A percentile compares a stretch with the other conserved stretches of the same genome.
phyloP scores from a whole-genome alignment of 2,329 filamentous ascomycete species.

The Epichloe festucae region DNA sequence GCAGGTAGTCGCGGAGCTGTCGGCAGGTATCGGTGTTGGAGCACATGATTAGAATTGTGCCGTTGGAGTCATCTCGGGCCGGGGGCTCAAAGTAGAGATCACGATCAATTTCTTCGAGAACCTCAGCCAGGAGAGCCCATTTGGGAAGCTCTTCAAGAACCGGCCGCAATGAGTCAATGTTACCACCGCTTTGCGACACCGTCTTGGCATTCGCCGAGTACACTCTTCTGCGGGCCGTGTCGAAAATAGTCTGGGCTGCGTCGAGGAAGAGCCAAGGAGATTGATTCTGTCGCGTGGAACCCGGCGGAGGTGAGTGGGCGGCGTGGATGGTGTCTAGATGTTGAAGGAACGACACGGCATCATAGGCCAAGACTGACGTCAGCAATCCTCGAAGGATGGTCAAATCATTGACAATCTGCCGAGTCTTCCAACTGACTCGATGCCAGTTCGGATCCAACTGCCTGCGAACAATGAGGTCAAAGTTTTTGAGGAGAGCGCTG shows the following conservation, averaged over 20 bases:
- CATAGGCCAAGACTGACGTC: conserved; percentile 69
- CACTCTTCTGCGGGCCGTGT: conserved; percentile 75
- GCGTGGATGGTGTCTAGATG: conserved; percentile 91
- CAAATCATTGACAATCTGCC: conserved; percentile 84
- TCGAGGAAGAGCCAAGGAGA: conserved; percentile 95
- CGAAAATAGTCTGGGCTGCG: conserved; percentile 87
- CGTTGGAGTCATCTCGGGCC: conserved; percentile 70
- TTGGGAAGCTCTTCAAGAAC: conserved; percentile 92
- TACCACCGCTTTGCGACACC: conserved; percentile 27
- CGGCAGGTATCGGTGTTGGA: conserved; percentile 73
- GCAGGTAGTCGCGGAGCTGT: conserved; percentile 81
- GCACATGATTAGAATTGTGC: conserved; percentile 94
- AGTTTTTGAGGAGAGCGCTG: conserved; percentile 82
- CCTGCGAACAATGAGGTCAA: conserved; percentile 75
- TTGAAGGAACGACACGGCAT: conserved; percentile 82
- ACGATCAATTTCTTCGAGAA: conserved; percentile 84
- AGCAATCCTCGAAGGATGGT: conserved; percentile 73
- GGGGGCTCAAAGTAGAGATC: conserved; percentile 75
- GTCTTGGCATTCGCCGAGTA: conserved; percentile 58
- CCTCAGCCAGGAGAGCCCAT: conserved; percentile 78
- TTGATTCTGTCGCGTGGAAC: conserved; percentile 75
- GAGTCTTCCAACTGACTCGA: conserved; percentile 85
- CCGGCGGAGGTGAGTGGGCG: conserved; percentile 76
- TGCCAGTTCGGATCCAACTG: conserved; percentile 97
- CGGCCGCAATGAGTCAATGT: conserved; percentile 54